These are phyloP conservation scores for Limnanthes douglasii DNA, from an alignment of 345 rosid species.

Conservation along the genomic window DNA sequence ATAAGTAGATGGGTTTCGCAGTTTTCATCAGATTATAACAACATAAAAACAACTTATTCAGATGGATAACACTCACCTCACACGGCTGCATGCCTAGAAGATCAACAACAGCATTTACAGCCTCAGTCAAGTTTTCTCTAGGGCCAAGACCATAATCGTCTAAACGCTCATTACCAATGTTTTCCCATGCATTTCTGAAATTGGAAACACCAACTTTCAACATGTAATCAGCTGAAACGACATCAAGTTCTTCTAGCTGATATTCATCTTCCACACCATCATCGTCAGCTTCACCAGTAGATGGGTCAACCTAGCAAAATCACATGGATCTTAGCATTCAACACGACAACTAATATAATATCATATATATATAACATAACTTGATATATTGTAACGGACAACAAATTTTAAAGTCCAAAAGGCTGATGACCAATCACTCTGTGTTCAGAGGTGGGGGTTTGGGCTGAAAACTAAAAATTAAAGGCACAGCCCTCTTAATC, in stretches of 20 bases:
- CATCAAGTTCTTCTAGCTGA: slow-evolving; percentile 94
- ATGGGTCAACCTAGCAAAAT: slow-evolving; percentile 61
- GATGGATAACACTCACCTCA: slow-evolving; percentile 37
- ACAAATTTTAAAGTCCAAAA: too few species aligned
- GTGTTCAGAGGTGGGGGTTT: too few species aligned
- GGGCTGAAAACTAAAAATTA: too few species aligned
- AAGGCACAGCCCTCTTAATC: too few species aligned
- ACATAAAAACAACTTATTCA: neutral
- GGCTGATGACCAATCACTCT: too few species aligned
- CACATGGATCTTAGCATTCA: too few species aligned
- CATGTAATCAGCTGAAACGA: slow-evolving; percentile 87
- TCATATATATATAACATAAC: too few species aligned
- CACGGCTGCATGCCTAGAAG: slow-evolving; percentile 99
- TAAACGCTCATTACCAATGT: slow-evolving; percentile 63
- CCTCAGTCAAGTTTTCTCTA: slow-evolving; percentile 78
- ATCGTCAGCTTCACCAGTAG: slow-evolving; percentile 82
- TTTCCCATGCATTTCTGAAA: slow-evolving; percentile 97
- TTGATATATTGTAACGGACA: too few species aligned
- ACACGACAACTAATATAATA: too few species aligned
- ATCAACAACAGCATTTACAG: slow-evolving; percentile 67
- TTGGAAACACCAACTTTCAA: slow-evolving; percentile 75
- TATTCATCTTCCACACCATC: slow-evolving; percentile 98
- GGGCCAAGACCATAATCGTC: slow-evolving; percentile 98
- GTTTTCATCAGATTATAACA: too few species aligned
- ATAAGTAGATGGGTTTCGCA: too few species aligned